Evolutionary conservation across 2,329 filamentous ascomycete species (phyloP).

Genomic region (Aspergillus fischeri): DNA sequence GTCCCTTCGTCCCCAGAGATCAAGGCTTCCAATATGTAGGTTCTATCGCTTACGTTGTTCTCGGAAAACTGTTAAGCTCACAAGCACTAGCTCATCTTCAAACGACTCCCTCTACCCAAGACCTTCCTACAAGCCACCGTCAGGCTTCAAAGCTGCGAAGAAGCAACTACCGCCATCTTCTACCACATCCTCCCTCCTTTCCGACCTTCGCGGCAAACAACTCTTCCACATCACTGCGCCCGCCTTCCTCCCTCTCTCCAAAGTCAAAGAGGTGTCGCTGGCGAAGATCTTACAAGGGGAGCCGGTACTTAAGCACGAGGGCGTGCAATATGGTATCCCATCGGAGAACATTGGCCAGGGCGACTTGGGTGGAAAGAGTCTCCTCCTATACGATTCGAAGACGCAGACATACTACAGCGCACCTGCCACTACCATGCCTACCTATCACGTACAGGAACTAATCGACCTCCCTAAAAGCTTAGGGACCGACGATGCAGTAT

Average conservation of each 20-base stretch:
- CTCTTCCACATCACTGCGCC: constrained; percentile 48
- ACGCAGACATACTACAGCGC: constrained; percentile 31
- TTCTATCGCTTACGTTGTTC: not conserved
- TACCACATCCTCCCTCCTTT: constrained; percentile 30
- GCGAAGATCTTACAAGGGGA: constrained; percentile 38
- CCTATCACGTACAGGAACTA: constrained; percentile 36
- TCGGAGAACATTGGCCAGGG: constrained; percentile 28
- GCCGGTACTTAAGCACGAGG: constrained; percentile 40
- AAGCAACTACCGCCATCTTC: constrained; percentile 30
- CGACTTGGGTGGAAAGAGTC: constrained; percentile 25
- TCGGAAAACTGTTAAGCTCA: not conserved
- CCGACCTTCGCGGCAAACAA: constrained; percentile 42
- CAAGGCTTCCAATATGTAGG: constrained; percentile 1
- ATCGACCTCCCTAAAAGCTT: constrained; percentile 27
- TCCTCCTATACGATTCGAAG: constrained; percentile 35
- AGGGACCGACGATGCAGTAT: constrained; percentile 19
- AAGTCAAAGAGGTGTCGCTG: constrained; percentile 43
- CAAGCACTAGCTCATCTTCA: constrained; percentile 2
- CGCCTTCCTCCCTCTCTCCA: constrained; percentile 39
- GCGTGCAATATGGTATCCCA: constrained; percentile 40
- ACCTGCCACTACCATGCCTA: constrained; percentile 24
- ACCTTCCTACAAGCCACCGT: constrained; percentile 39
- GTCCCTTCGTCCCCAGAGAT: constrained; percentile 7
- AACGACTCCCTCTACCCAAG: constrained; percentile 22
- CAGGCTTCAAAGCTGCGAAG: constrained; percentile 39